These are phyloP conservation scores for Byssothecium circinans DNA, from an alignment of 2,329 filamentous ascomycete genomes.

Conservation along the genomic window DNA sequence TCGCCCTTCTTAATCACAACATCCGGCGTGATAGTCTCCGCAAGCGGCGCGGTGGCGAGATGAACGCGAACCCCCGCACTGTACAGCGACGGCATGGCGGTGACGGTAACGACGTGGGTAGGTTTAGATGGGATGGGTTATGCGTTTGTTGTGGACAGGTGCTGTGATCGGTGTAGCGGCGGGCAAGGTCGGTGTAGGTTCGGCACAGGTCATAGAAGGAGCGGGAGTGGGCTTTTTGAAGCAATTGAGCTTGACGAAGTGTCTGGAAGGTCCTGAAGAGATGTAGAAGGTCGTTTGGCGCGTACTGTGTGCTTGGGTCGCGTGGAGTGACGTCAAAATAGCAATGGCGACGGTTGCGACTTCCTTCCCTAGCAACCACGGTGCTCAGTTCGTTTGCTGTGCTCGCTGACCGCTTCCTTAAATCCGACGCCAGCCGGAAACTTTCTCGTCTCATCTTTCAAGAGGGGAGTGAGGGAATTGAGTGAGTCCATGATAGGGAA, in stretches of 20 bases:
- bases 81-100: slow-evolving; percentile 37
- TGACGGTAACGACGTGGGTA: neutral
- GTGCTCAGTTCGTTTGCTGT: neutral
- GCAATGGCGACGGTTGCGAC: neutral
- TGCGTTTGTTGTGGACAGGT: too few relatives aligned
- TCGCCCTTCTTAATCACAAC: slow-evolving; percentile 26
- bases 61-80: slow-evolving; percentile 28
- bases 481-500: too few relatives aligned
- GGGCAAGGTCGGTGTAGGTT: neutral
- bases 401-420: neutral
- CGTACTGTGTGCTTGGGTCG: neutral
- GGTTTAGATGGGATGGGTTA: neutral
- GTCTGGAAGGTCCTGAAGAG: neutral
- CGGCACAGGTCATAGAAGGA: neutral
- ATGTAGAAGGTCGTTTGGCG: neutral
- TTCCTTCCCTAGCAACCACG: neutral
- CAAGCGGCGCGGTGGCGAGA: slow-evolving; percentile 29
- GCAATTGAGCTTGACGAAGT: neutral
- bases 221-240: neutral
- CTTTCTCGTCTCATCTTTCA: neutral
- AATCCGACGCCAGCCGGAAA: neutral
- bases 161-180: too few relatives aligned
- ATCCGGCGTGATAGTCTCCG: slow-evolving; percentile 26
- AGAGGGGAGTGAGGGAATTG: too few relatives aligned
- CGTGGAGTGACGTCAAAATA: neutral